Percentiles rank a stretch among this genome's conserved stretches.
Evolutionary conservation across 257 asterid species (phyloP).

Genomic region (Ballota nigra): DNA sequence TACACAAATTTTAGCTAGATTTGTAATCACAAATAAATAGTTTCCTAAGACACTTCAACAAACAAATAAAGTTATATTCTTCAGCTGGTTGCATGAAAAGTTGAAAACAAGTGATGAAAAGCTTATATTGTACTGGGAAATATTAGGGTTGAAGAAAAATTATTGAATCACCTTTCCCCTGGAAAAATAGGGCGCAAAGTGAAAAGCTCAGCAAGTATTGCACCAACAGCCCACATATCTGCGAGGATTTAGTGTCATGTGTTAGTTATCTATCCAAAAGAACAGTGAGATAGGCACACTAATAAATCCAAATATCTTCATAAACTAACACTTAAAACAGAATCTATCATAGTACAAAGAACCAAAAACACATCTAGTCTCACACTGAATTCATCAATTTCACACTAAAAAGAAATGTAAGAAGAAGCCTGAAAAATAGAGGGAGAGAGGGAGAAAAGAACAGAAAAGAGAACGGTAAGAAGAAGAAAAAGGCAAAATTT

Average conservation of each 20-base stretch:
- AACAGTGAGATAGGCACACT: conserved; percentile 11
- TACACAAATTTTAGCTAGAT: neutral
- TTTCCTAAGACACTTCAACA: neutral
- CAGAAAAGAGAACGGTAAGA: neutral
- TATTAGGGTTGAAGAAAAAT: conserved; percentile 8
- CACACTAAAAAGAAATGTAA: neutral
- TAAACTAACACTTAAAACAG: neutral
- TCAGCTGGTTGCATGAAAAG: neutral
- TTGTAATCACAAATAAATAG: neutral
- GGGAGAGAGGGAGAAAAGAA: neutral
- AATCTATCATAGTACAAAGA: neutral
- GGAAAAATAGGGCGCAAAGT: conserved; percentile 82
- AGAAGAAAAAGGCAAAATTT: neutral
- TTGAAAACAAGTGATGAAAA: neutral
- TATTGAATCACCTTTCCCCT: conserved; percentile 75
- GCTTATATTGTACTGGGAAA: neutral
- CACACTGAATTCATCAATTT: neutral
- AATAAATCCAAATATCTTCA: neutral
- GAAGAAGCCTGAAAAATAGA: neutral
- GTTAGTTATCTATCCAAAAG: conserved; percentile 11
- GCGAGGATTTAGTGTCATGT: conserved; percentile 27
- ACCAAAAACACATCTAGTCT: neutral
- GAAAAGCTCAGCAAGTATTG: conserved; percentile 92
- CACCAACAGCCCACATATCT: conserved; percentile 99
- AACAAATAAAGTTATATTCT: neutral